Conservation (phyloP, 352 stramenopile species). For the Globisporangium spiculum region DNA sequence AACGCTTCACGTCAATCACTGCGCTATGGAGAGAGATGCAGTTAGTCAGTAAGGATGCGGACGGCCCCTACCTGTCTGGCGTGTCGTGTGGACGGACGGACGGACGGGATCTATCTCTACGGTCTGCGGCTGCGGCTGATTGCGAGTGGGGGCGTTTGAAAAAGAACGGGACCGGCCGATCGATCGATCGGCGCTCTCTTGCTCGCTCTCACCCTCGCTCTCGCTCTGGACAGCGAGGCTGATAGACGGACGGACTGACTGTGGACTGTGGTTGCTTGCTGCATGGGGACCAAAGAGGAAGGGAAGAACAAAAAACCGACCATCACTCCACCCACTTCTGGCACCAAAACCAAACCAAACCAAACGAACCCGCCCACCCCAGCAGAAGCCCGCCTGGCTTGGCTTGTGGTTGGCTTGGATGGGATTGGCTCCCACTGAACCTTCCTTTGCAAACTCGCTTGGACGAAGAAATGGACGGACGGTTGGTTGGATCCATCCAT, state of each 20-base stretch:
- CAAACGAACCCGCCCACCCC: background rate
- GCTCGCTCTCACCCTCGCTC: background rate
- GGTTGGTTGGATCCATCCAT: background rate
- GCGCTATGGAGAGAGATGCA: background rate
- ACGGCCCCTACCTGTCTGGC: background rate
- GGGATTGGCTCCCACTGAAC: background rate
- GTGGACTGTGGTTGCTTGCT: background rate
- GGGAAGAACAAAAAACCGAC: constrained; percentile 19
- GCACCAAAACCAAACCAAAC: background rate
- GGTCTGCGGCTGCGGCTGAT: background rate
- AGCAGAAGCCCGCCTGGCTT: background rate
- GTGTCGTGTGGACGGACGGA: background rate
- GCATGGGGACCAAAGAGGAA: background rate
- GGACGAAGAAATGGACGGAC: background rate
- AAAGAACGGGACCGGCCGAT: background rate
- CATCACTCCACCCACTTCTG: constrained; percentile 13
- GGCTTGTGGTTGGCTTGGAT: too few species aligned
- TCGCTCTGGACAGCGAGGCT: background rate
- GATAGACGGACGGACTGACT: constrained; percentile 2
- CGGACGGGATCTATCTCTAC: background rate
- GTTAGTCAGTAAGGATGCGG: background rate
- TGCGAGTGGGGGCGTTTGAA: background rate
- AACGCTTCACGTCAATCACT: background rate
- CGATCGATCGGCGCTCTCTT: background rate
- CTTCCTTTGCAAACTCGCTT: background rate